A percentile compares a stretch with the other conserved stretches of the same genome.
Conservation (phyloP, 768 basidiomycete genomes). For the Suillus clintonianus region DNA sequence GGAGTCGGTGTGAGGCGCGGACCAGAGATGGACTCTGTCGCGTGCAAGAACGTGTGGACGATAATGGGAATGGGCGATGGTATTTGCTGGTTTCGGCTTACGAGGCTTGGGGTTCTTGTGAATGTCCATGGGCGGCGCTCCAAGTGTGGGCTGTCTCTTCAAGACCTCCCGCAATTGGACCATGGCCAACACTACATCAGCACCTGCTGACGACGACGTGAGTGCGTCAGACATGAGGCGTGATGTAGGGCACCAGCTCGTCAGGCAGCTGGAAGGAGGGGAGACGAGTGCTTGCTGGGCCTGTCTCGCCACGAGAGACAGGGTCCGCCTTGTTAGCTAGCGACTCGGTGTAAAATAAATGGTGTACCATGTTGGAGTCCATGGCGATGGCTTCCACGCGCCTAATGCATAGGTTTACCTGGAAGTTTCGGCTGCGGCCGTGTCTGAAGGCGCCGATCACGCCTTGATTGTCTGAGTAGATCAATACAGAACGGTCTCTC, state of each 20-base stretch:
- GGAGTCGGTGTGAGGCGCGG: rapidly evolving
- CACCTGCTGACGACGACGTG: neutral
- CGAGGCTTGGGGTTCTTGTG: no score
- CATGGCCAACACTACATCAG: neutral
- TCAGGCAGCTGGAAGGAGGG: neutral
- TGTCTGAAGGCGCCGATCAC: constrained; percentile 40
- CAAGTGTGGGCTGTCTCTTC: neutral
- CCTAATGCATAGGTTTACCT: constrained; percentile 17
- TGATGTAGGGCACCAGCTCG: neutral
- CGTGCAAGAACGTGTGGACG: no score
- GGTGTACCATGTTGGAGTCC: rapidly evolving
- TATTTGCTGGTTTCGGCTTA: no score
- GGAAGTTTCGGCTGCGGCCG: constrained; percentile 26
- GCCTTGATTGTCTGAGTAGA: constrained; percentile 32
- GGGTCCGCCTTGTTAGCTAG: neutral
- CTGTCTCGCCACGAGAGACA: neutral
- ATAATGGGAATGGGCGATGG: no score
- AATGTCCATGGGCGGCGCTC: no score
- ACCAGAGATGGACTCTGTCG: no score
- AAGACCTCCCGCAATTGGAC: neutral
- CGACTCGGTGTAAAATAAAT: neutral
- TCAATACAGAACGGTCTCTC: neutral
- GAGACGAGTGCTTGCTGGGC: no score
- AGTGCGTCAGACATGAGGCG: neutral
- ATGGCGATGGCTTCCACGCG: rapidly evolving